These are phyloP conservation scores for Cymodocea nodosa DNA, from an alignment of 116 monocot species.

Conservation along the genomic window DNA sequence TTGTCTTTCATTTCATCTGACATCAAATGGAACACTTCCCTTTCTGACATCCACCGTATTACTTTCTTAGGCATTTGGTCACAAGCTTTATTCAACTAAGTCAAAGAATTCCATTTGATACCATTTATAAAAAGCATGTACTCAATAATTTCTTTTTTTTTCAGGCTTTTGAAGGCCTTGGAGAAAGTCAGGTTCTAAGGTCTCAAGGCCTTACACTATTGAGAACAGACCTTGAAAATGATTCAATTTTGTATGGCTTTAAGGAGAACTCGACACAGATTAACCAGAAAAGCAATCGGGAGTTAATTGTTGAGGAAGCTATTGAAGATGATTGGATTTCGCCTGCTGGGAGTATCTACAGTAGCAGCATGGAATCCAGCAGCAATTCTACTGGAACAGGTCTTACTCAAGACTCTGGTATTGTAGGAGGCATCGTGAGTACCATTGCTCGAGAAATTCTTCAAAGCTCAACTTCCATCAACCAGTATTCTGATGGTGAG, in stretches of 20 bases:
- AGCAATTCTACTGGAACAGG: constrained; percentile 21
- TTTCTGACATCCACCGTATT: no score
- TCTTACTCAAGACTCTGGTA: constrained; percentile 19
- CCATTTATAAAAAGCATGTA: no score
- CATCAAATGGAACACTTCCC: no score
- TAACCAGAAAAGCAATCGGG: constrained; percentile 12
- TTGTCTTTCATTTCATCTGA: no score
- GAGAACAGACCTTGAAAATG: constrained; percentile 31
- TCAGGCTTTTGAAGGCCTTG: constrained; percentile 90
- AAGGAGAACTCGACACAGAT: constrained; percentile 19
- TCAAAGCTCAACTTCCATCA: neutral
- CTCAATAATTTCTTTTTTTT: constrained; percentile 1
- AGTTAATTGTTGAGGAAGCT: constrained; percentile 9
- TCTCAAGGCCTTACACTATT: constrained; percentile 57
- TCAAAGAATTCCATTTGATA: no score
- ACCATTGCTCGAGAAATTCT: constrained; percentile 5
- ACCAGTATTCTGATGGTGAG: constrained; percentile 8
- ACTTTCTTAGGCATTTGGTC: no score
- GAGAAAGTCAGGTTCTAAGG: constrained; percentile 51
- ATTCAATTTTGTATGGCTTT: constrained; percentile 18
- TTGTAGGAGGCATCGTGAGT: constrained; percentile 6
- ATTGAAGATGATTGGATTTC: constrained; percentile 77
- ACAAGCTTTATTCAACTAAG: no score
- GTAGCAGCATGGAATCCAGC: constrained; percentile 43
- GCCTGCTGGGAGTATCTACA: constrained; percentile 58